phyloP scores from a whole-genome alignment of 257 asterid genomes.

The Prunella vulgaris region DNA sequence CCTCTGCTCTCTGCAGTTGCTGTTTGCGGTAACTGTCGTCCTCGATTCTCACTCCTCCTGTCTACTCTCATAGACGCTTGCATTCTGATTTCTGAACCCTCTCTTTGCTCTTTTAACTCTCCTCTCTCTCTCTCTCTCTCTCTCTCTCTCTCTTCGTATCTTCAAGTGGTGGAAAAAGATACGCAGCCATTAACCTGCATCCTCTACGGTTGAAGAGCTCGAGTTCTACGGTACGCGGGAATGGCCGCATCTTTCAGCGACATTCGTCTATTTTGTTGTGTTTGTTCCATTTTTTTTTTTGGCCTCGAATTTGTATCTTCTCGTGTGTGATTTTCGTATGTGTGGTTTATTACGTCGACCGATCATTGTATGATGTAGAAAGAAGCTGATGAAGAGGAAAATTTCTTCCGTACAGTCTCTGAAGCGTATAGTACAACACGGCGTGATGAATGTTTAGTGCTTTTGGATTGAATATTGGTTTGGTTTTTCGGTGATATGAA shows the following conservation, averaged over 20 bases:
- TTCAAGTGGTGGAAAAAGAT: not conserved
- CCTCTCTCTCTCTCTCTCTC: not conserved
- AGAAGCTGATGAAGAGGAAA: not conserved
- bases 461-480: not conserved
- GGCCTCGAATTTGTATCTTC: not conserved
- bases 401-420: not conserved
- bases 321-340: no score
- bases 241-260: not conserved
- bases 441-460: not conserved
- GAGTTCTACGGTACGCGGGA: not conserved
- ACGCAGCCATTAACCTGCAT: not conserved
- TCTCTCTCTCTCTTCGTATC: not conserved
- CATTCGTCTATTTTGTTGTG: not conserved
- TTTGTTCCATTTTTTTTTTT: not conserved
- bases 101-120: not conserved
- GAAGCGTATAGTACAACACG: constrained; percentile 4
- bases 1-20: constrained; percentile 7
- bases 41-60: not conserved
- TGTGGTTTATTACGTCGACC: not conserved
- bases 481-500: not conserved
- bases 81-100: not conserved
- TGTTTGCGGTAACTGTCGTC: not conserved
- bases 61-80: not conserved
- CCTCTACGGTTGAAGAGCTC: not conserved
- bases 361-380: not conserved